Conservation (phyloP, 768 basidiomycete genomes). For the Termitomyces sp. region DNA sequence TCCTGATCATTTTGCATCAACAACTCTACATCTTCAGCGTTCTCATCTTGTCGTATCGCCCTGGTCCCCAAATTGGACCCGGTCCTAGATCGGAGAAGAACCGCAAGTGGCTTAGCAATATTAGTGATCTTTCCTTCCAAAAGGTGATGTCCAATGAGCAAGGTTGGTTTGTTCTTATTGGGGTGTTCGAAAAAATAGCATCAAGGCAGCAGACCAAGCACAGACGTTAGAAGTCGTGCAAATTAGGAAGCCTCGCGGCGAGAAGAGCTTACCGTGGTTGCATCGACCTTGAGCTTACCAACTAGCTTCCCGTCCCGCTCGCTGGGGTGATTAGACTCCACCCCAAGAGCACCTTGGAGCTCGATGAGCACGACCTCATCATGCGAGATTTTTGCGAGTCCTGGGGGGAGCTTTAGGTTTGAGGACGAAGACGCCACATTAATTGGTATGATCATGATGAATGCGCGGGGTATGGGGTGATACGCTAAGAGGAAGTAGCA, state of each 20-base stretch:
- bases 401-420: constrained; percentile 52
- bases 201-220: not conserved
- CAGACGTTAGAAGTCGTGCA: not conserved
- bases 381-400: constrained; percentile 69
- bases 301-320: constrained; percentile 70
- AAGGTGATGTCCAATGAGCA: constrained; percentile 84
- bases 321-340: constrained; percentile 47
- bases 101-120: constrained; percentile 78
- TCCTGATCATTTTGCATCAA: constrained; percentile 15
- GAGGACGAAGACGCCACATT: constrained; percentile 32
- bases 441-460: constrained; percentile 66
- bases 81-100: constrained; percentile 49
- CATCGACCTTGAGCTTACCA: constrained; percentile 70
- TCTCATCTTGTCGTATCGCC: constrained; percentile 9
- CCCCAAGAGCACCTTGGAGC: constrained; percentile 79
- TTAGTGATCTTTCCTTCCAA: constrained; percentile 82
- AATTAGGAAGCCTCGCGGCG: not conserved
- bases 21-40: constrained; percentile 16
- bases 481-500: not conserved
- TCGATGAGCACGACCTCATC: constrained; percentile 84
- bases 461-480: too few relatives aligned
- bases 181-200: not conserved
- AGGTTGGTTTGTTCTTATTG: constrained; percentile 67
- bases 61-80: constrained; percentile 15
- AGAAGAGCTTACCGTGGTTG: constrained; percentile 40